Evolutionary conservation across 768 basidiomycete genomes (phyloP).

Genomic region (Podaxis mareebaensis): DNA sequence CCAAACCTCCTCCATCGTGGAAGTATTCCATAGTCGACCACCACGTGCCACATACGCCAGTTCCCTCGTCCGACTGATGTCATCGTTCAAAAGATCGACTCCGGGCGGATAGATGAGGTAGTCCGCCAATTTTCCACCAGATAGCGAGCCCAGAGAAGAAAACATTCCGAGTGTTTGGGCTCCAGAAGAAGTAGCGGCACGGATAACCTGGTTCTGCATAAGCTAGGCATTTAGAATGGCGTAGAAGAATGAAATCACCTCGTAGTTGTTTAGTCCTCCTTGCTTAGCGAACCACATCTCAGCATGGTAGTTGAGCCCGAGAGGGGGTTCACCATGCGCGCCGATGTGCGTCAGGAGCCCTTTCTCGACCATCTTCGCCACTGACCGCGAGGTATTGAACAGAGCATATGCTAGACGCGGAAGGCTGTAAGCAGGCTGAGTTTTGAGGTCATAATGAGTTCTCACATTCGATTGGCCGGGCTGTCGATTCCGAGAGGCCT

Average conservation of each 20-base stretch:
- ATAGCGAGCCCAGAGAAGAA: slow-evolving; percentile 61
- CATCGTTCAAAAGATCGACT: slow-evolving; percentile 55
- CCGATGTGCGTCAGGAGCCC: slow-evolving; percentile 68
- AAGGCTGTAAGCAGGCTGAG: background rate
- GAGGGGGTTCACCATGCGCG: slow-evolving; percentile 72
- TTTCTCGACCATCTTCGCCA: slow-evolving; percentile 66
- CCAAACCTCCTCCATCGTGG: slow-evolving; percentile 70
- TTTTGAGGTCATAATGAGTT: slow-evolving; percentile 3
- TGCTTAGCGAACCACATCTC: slow-evolving; percentile 67
- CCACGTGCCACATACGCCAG: slow-evolving; percentile 61
- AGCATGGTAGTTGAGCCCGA: slow-evolving; percentile 76
- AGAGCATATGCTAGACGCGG: slow-evolving; percentile 54
- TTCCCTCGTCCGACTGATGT: slow-evolving; percentile 45
- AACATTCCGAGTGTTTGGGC: slow-evolving; percentile 67
- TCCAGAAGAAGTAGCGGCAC: slow-evolving; percentile 66
- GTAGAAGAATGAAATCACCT: slow-evolving; percentile 39
- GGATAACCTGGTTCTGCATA: slow-evolving; percentile 47
- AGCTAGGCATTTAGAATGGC: background rate
- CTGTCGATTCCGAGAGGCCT: slow-evolving; percentile 56
- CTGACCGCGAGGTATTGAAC: slow-evolving; percentile 69
- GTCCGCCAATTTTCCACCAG: slow-evolving; percentile 70
- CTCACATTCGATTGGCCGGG: slow-evolving; percentile 61
- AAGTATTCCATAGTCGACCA: slow-evolving; percentile 71
- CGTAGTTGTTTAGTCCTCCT: slow-evolving; percentile 71
- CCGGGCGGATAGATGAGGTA: slow-evolving; percentile 65